Conservation (phyloP, 1,139 yeast genomes). For the Suhomyces terraborum region DNA sequence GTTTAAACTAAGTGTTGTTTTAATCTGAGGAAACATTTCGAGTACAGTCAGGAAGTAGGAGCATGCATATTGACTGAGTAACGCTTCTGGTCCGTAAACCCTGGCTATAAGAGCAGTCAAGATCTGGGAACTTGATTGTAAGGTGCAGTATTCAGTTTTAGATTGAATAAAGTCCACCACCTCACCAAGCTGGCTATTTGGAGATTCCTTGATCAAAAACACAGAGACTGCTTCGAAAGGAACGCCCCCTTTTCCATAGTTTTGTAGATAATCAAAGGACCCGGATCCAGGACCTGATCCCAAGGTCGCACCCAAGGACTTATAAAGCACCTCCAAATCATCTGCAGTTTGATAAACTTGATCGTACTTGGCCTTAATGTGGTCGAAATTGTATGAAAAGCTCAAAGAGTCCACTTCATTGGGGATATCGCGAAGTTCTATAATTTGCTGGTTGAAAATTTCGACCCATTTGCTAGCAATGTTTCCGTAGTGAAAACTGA, state of each 20-base stretch:
- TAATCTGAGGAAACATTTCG: constrained; percentile 5
- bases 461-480: constrained; percentile 36
- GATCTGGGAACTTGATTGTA: constrained; percentile 20
- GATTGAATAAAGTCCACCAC: constrained; percentile 23
- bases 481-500: constrained; percentile 31
- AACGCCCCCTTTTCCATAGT: constrained; percentile 12
- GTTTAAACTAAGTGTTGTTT: constrained; percentile 20
- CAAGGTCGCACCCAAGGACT: constrained; percentile 18
- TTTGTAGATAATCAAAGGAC: constrained; percentile 13
- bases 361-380: constrained; percentile 2
- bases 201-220: constrained; percentile 21
- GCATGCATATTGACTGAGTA: constrained; percentile 8
- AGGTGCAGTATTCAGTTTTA: constrained; percentile 21
- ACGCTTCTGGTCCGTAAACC: neutral
- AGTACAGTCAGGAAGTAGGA: constrained; percentile 4
- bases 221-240: constrained; percentile 28
- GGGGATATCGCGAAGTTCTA: constrained; percentile 20
- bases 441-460: constrained; percentile 28
- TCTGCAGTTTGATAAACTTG: constrained; percentile 9
- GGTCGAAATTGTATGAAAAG: constrained; percentile 7
- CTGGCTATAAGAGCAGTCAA: constrained; percentile 5
- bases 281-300: constrained; percentile 11
- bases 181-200: constrained; percentile 13
- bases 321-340: constrained; percentile 20
- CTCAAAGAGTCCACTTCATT: constrained; percentile 2